Evolutionary conservation across 257 asterid species (phyloP), one percentile per base, ranked within the genome.

Genomic region (Paraleonurus japonicus): DNA sequence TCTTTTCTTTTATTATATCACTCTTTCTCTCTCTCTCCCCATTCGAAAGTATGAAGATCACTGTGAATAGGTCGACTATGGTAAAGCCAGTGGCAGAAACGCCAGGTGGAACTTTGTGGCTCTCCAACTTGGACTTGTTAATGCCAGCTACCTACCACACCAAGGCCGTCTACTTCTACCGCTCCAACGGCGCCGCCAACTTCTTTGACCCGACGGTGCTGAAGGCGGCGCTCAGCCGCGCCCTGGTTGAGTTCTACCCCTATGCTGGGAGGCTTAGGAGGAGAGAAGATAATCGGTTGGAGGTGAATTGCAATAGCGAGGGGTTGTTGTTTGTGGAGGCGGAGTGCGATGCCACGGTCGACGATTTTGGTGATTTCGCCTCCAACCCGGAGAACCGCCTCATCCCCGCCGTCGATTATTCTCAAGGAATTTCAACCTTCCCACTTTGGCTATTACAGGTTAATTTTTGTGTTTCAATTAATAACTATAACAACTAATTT

Each of bases 281-380:
- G 24, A 86, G 82, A 8, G 63, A 13, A 0, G 80, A 82, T 16
- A 89, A 86, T 0, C 91, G 94, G 2, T 39, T 85, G 13, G 86
- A 82, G 81, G 81, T 89, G 59, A 78, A 85, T 48, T 90, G 95
- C 45, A 81, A 84, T 17, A 88, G 74, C 1, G 85, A 84, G 43
- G 96, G 96, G 0, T 93, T 80, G 71, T 75, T 90, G 5, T 74
- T 83, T 2, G 90, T 88, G 30, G 96, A 83, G 72, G 96, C 92
- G 0, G 90, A 81, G 33, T 79, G 79, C 3, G 88, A 86, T 20
- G 90, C 84, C 0, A 35, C 39, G 1, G 61, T 88, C 0, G 91
- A 79, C 12, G 89, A 88, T 60, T 81, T 61, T 16, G 93, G 92
- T 6, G 89, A 86, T 48, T 85, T 86, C 65, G 80, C 85, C 0